phyloP scores from a whole-genome alignment of 805 yeast genomes.

The Kodamaea neixiangensis region DNA sequence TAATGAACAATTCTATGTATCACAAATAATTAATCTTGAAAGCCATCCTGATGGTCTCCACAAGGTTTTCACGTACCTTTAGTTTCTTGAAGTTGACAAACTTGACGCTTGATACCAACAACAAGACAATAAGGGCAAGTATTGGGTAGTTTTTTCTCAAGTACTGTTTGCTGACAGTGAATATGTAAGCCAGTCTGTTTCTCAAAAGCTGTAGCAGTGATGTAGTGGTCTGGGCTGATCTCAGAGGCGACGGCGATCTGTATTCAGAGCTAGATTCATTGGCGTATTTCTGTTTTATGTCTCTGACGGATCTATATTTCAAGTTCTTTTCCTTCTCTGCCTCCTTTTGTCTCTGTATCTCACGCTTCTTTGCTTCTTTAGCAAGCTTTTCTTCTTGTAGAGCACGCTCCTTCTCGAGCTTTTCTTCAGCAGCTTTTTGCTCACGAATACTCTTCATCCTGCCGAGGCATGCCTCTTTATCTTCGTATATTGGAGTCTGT shows the following conservation, averaged over 20 bases:
- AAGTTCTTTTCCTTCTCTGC: slow-evolving; percentile 22
- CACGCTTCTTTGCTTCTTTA: slow-evolving; percentile 23
- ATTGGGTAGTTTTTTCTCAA: slow-evolving; percentile 31
- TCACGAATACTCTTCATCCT: slow-evolving; percentile 18
- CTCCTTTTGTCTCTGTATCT: slow-evolving; percentile 15
- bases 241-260: slow-evolving; percentile 1
- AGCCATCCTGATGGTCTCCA: slow-evolving; percentile 45
- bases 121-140: slow-evolving; percentile 21
- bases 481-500: slow-evolving; percentile 20
- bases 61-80: slow-evolving; percentile 30
- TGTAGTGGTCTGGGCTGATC: not conserved
- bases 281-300: slow-evolving; percentile 21
- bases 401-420: slow-evolving; percentile 21
- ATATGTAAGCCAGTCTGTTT: slow-evolving; percentile 19
- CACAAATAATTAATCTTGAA: slow-evolving; percentile 43
- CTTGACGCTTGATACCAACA: slow-evolving; percentile 22
- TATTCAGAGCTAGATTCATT: slow-evolving; percentile 13
- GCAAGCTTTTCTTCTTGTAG: slow-evolving; percentile 20
- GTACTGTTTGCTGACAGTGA: slow-evolving; percentile 22
- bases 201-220: slow-evolving; percentile 14
- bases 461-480: slow-evolving; percentile 6
- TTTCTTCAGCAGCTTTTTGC: slow-evolving; percentile 13
- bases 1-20: slow-evolving; percentile 2
- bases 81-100: slow-evolving; percentile 26
- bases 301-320: slow-evolving; percentile 32